phyloP scores from a whole-genome alignment of 2,329 filamentous ascomycete genomes.

The Aspergillus arachidicola region DNA sequence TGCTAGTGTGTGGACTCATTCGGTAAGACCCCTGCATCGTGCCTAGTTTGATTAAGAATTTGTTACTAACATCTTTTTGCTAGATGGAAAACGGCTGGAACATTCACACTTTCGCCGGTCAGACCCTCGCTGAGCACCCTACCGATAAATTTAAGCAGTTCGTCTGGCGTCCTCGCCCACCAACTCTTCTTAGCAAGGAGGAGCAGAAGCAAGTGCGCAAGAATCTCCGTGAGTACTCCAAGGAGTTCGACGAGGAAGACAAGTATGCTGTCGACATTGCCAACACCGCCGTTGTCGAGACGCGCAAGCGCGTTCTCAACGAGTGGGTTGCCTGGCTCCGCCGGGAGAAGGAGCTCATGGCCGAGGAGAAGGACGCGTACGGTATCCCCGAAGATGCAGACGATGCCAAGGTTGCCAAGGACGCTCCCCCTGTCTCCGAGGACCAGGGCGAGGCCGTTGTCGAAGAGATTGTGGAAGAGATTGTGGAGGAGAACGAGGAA shows the following conservation, averaged over 20 bases:
- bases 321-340: conserved; percentile 90
- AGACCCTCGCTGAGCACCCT: conserved; percentile 83
- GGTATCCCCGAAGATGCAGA: conserved; percentile 69
- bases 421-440: conserved; percentile 58
- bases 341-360: conserved; percentile 69
- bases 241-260: conserved; percentile 93
- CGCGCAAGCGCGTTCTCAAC: conserved; percentile 75
- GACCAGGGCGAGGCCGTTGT: conserved; percentile 75
- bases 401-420: conserved; percentile 55
- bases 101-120: conserved; percentile 94
- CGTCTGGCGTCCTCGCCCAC: conserved; percentile 87
- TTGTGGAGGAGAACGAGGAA: conserved; percentile 81
- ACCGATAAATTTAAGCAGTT: conserved; percentile 98
- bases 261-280: conserved; percentile 89
- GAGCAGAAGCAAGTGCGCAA: conserved; percentile 98
- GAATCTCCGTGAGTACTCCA: conserved; percentile 96
- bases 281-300: conserved; percentile 91
- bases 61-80: conserved; percentile 16
- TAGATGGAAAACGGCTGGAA: conserved; percentile 99
- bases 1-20: conserved; percentile 93
- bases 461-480: conserved; percentile 87
- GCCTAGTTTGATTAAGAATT: background rate
- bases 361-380: conserved; percentile 68
- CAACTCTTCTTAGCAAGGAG: conserved; percentile 90
- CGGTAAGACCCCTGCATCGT: conserved; percentile 61